These are phyloP conservation scores for Mycena sanguinolenta DNA, from an alignment of 768 basidiomycete species.

Conservation along the genomic window DNA sequence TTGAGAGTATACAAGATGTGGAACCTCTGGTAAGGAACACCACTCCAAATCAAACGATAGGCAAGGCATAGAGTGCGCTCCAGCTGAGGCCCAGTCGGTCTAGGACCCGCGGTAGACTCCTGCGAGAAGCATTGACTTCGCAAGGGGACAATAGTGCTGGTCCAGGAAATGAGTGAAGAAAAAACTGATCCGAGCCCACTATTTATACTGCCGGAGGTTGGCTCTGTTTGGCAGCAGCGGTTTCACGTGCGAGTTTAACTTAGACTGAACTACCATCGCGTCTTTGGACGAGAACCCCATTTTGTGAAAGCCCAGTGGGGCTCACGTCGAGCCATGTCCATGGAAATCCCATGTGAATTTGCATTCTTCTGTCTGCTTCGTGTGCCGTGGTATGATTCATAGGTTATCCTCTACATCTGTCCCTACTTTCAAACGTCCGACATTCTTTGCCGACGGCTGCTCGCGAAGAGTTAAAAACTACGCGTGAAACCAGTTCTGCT, in stretches of 20 bases:
- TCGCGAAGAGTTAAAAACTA: no score
- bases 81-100: slow-evolving; percentile 49
- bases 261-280: background rate
- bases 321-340: no score
- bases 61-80: slow-evolving; percentile 47
- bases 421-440: no score
- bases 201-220: background rate
- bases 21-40: slow-evolving; percentile 54
- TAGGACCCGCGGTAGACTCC: slow-evolving; percentile 51
- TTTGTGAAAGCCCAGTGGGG: no score
- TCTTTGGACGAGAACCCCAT: no score
- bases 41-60: slow-evolving; percentile 43
- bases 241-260: background rate
- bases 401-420: no score
- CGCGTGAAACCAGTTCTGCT: no score
- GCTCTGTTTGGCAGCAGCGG: background rate
- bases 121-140: slow-evolving; percentile 48
- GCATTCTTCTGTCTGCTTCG: no score
- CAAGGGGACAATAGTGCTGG: slow-evolving; percentile 53
- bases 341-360: no score
- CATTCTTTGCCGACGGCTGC: no score
- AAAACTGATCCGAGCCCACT: background rate
- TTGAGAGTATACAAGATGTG: no score
- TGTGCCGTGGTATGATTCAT: no score
- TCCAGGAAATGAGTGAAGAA: slow-evolving; percentile 48